phyloP scores from a whole-genome alignment of 2,329 filamentous ascomycete genomes.

The Chaetomium strumarium region DNA sequence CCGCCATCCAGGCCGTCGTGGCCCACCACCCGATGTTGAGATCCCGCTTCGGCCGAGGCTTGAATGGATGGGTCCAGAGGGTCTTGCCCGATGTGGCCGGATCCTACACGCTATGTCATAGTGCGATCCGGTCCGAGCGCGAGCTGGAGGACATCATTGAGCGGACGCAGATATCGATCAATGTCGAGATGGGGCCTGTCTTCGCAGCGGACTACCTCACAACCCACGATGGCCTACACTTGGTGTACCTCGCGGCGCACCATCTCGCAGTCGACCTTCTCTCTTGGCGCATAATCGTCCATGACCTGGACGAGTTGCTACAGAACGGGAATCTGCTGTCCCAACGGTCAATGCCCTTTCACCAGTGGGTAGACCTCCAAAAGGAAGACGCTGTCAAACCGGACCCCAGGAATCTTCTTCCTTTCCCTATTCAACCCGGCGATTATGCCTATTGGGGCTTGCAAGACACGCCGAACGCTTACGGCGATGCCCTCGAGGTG shows the following conservation, averaged over 20 bases:
- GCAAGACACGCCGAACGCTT: slow-evolving; percentile 37
- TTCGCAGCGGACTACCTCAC: slow-evolving; percentile 46
- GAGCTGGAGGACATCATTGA: slow-evolving; percentile 39
- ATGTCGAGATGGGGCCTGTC: slow-evolving; percentile 45
- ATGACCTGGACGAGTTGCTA: slow-evolving; percentile 46
- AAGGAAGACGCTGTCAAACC: slow-evolving; percentile 32
- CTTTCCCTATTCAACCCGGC: slow-evolving; percentile 36
- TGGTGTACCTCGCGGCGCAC: slow-evolving; percentile 46
- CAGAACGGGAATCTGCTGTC: slow-evolving; percentile 40
- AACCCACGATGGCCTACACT: slow-evolving; percentile 39
- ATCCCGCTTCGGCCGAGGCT: slow-evolving; percentile 36
- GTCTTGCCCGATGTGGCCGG: slow-evolving; percentile 35
- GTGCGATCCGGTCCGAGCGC: slow-evolving; percentile 35
- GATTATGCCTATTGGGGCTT: slow-evolving; percentile 46
- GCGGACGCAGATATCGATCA: slow-evolving; percentile 38
- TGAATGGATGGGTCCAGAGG: slow-evolving; percentile 42
- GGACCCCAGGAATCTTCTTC: slow-evolving; percentile 29
- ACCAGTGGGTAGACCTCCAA: slow-evolving; percentile 45
- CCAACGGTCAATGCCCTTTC: slow-evolving; percentile 41
- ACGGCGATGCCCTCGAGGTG: slow-evolving; percentile 37
- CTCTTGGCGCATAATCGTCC: slow-evolving; percentile 46
- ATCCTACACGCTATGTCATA: slow-evolving; percentile 41
- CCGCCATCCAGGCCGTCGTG: slow-evolving; percentile 44
- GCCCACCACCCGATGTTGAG: slow-evolving; percentile 48
- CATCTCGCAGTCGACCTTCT: slow-evolving; percentile 46